Evolutionary conservation across 495 filamentous ascomycete species (phyloP), one percentile per base, ranked within the genome.

Genomic region (Pseudotulostoma volvatum): DNA sequence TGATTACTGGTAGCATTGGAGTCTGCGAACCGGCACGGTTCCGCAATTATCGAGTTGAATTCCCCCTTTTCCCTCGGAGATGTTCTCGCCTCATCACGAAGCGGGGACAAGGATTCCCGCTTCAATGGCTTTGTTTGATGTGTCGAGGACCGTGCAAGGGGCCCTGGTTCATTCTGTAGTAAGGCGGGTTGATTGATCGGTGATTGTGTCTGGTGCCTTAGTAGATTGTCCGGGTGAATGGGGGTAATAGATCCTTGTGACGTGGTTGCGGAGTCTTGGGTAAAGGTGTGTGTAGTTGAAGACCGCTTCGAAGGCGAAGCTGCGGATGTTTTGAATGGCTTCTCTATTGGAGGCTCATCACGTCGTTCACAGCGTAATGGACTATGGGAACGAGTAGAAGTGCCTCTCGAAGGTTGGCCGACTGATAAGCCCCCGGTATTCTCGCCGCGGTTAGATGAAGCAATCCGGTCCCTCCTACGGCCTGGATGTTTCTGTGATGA

Each of bases 231-330:
- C 30, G 44, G 43, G 39, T 48, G 47, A 11, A 49, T 40, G 31
- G 48, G 44, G 14, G 59, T 57, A 9, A 60, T 63, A n/a, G 60
- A 59, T 23, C 55, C 48, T 38, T 56, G 55, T 33, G 59, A 66
- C 31, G 59, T 60, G 2, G 60, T 46, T 20, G 46, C 47, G n/a
- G 62, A 66, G n/a, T 42, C 48, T 18, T 47, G 47, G 2, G 57
- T 53, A 31, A 57, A 61, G 9, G 49, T 41, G 17, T 55, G 51
- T 15, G 43, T 44, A 5, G 23, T 5, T 5, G 23, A 11, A 28
- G 34, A 40, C 17, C 45, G 45, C 34, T 46, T 55, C 2, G 46
- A 25, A 15, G 51, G 56, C 31, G 56, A 55, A 21, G 51, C 50
- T 31, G 60, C 56, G 5, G 52, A 45, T 30, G 48, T 48, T 30